Evolutionary conservation across 1,139 yeast genomes (phyloP), one percentile per base, ranked within the genome.

Genomic region (Lodderomyces parapsilosis): DNA sequence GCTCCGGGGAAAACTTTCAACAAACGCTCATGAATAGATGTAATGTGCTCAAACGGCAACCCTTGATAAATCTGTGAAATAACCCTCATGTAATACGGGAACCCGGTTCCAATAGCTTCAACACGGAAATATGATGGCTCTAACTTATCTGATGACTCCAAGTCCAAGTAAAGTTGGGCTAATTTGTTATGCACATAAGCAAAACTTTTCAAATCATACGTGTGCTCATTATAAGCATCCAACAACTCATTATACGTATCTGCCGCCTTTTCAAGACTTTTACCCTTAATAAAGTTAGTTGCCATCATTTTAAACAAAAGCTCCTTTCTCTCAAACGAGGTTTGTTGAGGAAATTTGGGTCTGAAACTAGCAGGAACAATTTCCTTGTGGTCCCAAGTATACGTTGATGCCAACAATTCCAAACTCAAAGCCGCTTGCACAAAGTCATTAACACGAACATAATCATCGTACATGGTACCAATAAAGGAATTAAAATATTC

Each of bases 381-480:
- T 31, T 70, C 71, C 46, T 78, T 80, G 49, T 81, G 83, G 46
- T 81, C 80, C 96, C 96, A 89, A 10, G 75, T 68, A 60, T 83
- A 86, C 1, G 94, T 86, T 13, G 84, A 76, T 0, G 96, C 94
- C 54, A 88, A 71, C 43, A 88, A 70, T 58, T 86, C 90, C 54
- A 88, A 73, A 55, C 91, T 80, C 52, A 89, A 72, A 3, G 94
- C 96, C 8, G 95, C 95, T 65, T 89, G 96, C 36, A 85, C 83
- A 57, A 64, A 79, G 57, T 87, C 88, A 34, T 70, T 69, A 61
- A 83, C 84, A 18, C 66, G 58, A 43, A 85, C 51, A 53, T 85
- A 80, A 51, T 76, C 80, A 52, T 84, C 84, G 56, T 80, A 87
- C 78, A 88, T 78, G 46, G 82, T 84, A 60, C 83, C 79, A 52